Conservation (phyloP, 352 stramenopile genomes). For the Phytophthora megakarya region DNA sequence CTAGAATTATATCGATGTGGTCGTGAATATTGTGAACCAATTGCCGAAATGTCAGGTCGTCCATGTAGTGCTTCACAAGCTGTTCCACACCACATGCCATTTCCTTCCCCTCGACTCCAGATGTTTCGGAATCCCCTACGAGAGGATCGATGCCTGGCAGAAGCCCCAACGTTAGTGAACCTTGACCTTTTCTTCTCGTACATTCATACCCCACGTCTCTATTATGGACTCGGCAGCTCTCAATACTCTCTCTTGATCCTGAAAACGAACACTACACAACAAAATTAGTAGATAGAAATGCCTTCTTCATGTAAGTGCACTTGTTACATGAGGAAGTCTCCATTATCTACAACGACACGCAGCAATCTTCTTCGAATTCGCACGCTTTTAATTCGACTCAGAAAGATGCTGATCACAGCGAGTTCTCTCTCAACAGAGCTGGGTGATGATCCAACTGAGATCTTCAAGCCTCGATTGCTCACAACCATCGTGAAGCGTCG, state of each 20-base stretch:
- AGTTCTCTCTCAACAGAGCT: not conserved
- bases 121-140: slow-evolving; percentile 31
- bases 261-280: slow-evolving; percentile 37
- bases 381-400: slow-evolving; percentile 33
- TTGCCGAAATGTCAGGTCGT: slow-evolving; percentile 38
- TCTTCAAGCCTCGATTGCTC: slow-evolving; percentile 18
- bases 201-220: slow-evolving; percentile 44
- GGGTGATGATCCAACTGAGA: slow-evolving; percentile 12
- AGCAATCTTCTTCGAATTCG: slow-evolving; percentile 44
- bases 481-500: slow-evolving; percentile 36
- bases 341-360: slow-evolving; percentile 21
- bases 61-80: slow-evolving; percentile 39
- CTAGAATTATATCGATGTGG: slow-evolving; percentile 35
- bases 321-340: slow-evolving; percentile 37
- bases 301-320: not conserved
- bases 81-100: slow-evolving; percentile 19
- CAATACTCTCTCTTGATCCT: slow-evolving; percentile 27
- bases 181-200: not conserved
- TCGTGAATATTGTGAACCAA: slow-evolving; percentile 46
- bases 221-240: slow-evolving; percentile 46
- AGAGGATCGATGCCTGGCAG: slow-evolving; percentile 46
- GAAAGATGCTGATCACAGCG: slow-evolving; percentile 24
- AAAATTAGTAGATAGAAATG: not conserved
- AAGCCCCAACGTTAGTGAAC: not conserved
- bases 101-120: not conserved